These are phyloP conservation scores for Geotrichum aggregatum DNA, from an alignment of 1,139 yeast genomes.

Conservation along the genomic window DNA sequence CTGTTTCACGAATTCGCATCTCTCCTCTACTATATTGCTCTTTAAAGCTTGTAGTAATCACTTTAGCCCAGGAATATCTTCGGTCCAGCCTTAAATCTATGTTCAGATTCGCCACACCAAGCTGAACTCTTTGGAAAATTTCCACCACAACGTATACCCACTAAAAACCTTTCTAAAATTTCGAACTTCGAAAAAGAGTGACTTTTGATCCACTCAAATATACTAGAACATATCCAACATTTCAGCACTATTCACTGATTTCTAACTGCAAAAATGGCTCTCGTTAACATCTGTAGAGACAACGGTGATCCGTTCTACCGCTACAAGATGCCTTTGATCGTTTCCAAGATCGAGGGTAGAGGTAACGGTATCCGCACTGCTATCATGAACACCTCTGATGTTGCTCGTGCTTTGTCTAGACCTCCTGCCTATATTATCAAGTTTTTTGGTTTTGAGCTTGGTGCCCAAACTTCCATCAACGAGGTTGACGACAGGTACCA, in stretches of 20 bases:
- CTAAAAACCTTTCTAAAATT: background rate
- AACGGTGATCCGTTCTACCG: constrained; percentile 98
- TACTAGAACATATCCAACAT: background rate
- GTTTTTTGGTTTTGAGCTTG: constrained; percentile 93
- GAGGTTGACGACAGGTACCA: constrained; percentile 80
- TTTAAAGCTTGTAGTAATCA: constrained; percentile 17
- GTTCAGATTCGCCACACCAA: constrained; percentile 1
- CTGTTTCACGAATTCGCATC: constrained; percentile 6
- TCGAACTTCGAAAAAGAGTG: background rate
- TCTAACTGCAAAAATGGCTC: constrained; percentile 52
- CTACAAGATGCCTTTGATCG: constrained; percentile 97
- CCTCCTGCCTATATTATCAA: constrained; percentile 89
- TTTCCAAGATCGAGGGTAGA: constrained; percentile 96
- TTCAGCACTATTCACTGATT: background rate
- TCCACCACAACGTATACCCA: background rate
- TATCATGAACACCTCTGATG: constrained; percentile 83
- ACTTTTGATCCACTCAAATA: background rate
- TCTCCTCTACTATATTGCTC: constrained; percentile 14
- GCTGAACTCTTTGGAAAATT: constrained; percentile 1
- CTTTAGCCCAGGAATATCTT: constrained; percentile 15
- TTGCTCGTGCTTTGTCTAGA: constrained; percentile 89
- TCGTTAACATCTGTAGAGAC: constrained; percentile 92
- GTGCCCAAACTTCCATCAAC: constrained; percentile 87
- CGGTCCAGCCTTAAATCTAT: constrained; percentile 1
- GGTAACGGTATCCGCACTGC: constrained; percentile 99